These are phyloP conservation scores for Ormosia emarginata DNA, from an alignment of 306 rosid genomes.

Conservation along the genomic window DNA sequence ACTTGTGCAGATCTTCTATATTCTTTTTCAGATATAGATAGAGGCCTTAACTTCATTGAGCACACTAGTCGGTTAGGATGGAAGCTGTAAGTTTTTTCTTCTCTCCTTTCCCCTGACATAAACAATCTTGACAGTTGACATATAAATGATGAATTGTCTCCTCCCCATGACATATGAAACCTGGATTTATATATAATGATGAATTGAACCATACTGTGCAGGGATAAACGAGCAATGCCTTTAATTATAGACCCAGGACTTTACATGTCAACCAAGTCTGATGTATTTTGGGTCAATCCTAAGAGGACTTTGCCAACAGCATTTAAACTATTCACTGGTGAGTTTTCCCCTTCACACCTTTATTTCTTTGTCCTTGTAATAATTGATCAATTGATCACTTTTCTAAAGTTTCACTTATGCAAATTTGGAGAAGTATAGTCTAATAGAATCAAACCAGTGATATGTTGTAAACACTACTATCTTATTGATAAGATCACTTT, in stretches of 20 bases:
- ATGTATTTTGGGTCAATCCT: constrained; percentile 72
- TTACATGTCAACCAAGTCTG: constrained; percentile 64
- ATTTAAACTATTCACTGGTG: constrained; percentile 89
- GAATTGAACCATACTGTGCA: constrained; percentile 30
- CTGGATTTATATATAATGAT: not conserved
- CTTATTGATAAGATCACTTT: not conserved
- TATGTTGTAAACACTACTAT: not conserved
- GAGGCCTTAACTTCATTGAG: constrained; percentile 79
- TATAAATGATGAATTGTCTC: not conserved
- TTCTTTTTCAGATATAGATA: constrained; percentile 57
- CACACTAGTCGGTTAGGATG: constrained; percentile 90
- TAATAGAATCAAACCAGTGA: not conserved
- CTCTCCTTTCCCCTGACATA: not conserved
- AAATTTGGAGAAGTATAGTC: not conserved
- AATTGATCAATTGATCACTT: constrained; percentile 1
- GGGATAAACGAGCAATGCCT: constrained; percentile 86
- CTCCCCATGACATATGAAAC: not conserved
- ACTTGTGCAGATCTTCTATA: constrained; percentile 64
- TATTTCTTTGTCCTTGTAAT: constrained; percentile 15
- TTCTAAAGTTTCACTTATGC: not conserved
- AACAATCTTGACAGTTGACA: not conserved
- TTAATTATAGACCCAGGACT: constrained; percentile 88
- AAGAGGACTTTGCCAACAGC: constrained; percentile 65
- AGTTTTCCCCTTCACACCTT: constrained; percentile 17
- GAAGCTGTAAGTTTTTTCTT: constrained; percentile 63